A percentile compares a stretch with the other conserved stretches of the same genome.
Evolutionary conservation across 768 basidiomycete species (phyloP).

Genomic region (Wakefieldia striispora): DNA sequence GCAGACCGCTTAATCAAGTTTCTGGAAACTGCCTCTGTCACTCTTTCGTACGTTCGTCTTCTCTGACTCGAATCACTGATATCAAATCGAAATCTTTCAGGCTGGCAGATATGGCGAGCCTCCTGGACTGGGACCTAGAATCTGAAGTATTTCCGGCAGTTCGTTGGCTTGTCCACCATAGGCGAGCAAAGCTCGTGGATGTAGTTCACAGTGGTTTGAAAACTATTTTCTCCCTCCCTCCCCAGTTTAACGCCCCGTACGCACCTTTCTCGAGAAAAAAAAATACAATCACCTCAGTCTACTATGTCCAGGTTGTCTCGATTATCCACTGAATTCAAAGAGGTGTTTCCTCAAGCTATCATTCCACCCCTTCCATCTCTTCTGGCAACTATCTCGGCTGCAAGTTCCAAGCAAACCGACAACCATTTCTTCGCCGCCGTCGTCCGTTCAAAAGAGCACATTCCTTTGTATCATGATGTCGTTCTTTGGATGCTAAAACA

Average conservation of each 20-base stretch:
- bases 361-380: conserved; percentile 74
- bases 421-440: conserved; percentile 83
- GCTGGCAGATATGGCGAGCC: conserved; percentile 73
- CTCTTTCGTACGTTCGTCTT: conserved; percentile 60
- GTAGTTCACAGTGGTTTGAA: conserved; percentile 75
- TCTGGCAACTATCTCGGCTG: conserved; percentile 70
- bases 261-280: conserved; percentile 24
- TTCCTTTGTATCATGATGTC: conserved; percentile 74
- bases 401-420: conserved; percentile 58
- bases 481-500: conserved; percentile 90
- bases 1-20: conserved; percentile 75
- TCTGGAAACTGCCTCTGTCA: conserved; percentile 69
- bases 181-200: conserved; percentile 87
- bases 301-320: conserved; percentile 26
- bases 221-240: conserved; percentile 77
- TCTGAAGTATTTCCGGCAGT: conserved; percentile 87
- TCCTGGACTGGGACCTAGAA: conserved; percentile 82
- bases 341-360: conserved; percentile 53
- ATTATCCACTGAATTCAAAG: conserved; percentile 59
- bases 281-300: background rate
- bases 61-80: background rate
- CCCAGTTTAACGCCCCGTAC: conserved; percentile 59
- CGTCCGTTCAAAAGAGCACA: conserved; percentile 62
- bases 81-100: conserved; percentile 34
- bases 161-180: conserved; percentile 86